Conservation (phyloP, 2,329 filamentous ascomycete genomes). For the Zymoseptoria pseudotritici region DNA sequence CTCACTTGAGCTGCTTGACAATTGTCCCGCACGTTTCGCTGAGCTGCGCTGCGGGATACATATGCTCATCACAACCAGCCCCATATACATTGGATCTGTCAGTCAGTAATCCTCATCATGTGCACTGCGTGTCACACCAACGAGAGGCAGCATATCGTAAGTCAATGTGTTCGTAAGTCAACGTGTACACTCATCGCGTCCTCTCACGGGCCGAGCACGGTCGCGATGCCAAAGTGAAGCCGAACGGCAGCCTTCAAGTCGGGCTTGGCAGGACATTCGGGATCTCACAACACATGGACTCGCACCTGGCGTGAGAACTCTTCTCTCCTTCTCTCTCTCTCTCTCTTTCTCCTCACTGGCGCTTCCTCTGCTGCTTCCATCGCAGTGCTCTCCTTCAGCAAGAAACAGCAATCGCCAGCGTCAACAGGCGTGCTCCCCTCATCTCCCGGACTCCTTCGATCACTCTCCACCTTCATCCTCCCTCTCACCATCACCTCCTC, state of each 20-base stretch:
- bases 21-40: constrained; percentile 18
- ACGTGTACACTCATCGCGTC: neutral
- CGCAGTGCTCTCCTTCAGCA: constrained; percentile 4
- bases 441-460: neutral
- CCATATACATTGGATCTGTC: neutral
- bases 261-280: neutral
- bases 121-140: neutral
- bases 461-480: neutral
- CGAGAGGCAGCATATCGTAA: neutral
- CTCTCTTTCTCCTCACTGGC: neutral
- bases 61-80: constrained; percentile 15
- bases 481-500: neutral
- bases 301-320: neutral
- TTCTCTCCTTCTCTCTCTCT: neutral
- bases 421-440: neutral
- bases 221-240: neutral
- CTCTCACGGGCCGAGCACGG: neutral
- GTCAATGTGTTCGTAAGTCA: no score
- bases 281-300: neutral
- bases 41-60: constrained; percentile 18
- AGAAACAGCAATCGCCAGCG: constrained; percentile 1
- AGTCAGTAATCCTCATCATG: neutral
- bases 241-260: neutral
- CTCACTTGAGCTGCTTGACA: constrained; percentile 26
- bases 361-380: neutral